A percentile compares a stretch with the other conserved stretches of the same genome.
phyloP scores from a whole-genome alignment of 257 asterid species.

The Jasminum sambac region DNA sequence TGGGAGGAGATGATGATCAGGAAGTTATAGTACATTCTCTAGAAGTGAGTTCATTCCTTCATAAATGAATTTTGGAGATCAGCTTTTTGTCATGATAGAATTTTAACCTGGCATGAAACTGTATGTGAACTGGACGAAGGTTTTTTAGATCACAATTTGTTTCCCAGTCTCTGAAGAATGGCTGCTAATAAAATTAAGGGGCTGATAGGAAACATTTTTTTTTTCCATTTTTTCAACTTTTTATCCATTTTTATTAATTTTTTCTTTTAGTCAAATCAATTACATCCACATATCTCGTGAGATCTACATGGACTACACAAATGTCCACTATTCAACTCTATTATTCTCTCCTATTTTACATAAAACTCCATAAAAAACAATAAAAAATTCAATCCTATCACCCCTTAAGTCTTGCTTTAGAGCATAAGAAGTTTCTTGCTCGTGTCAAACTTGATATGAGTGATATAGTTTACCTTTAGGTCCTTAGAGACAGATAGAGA shows the following conservation, averaged over 20 bases:
- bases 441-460: background rate
- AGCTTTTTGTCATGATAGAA: conserved; percentile 3
- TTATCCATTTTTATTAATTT: no score
- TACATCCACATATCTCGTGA: no score
- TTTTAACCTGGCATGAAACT: conserved; percentile 5
- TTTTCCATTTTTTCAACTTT: no score
- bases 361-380: no score
- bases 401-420: conserved; percentile 11
- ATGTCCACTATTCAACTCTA: no score
- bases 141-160: conserved; percentile 8
- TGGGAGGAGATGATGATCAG: conserved; percentile 84
- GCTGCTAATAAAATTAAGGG: background rate
- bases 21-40: conserved; percentile 77
- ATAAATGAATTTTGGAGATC: background rate
- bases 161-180: conserved; percentile 9
- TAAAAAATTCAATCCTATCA: no score
- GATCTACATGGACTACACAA: no score
- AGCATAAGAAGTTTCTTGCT: background rate
- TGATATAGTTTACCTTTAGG: background rate
- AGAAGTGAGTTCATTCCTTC: conserved; percentile 55
- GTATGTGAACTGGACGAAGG: background rate
- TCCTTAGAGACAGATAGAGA: background rate
- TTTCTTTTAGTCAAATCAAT: no score
- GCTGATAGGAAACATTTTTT: no score
- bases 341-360: no score